These are phyloP conservation scores for Cyclotella sp. DNA, from an alignment of 108 stramenopile genomes.

Conservation along the genomic window DNA sequence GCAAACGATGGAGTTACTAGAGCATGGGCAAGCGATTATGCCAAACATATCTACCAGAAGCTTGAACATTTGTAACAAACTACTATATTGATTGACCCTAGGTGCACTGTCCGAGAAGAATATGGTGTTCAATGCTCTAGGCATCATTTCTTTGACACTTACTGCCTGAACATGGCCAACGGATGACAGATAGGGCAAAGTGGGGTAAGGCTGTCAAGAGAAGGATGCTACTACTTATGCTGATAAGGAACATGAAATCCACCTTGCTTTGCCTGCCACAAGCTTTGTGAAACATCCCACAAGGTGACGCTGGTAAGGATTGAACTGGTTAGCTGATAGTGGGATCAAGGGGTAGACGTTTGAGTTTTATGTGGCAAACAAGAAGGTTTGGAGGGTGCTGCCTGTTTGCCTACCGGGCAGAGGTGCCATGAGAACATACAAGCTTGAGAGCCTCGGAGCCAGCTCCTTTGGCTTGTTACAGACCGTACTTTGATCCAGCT, in stretches of 20 bases:
- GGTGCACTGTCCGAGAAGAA: slow-evolving; percentile 20
- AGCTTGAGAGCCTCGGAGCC: no score
- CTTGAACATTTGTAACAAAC: slow-evolving; percentile 19
- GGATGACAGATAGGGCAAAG: slow-evolving; percentile 20
- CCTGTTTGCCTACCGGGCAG: no score
- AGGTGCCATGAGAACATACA: no score
- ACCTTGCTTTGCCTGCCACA: slow-evolving; percentile 8
- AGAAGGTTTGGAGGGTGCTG: no score
- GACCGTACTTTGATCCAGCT: no score
- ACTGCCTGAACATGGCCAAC: slow-evolving; percentile 16
- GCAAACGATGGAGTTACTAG: slow-evolving; percentile 3
- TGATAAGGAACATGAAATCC: slow-evolving; percentile 10
- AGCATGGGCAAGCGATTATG: slow-evolving; percentile 16
- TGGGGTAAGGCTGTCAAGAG: slow-evolving; percentile 1
- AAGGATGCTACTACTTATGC: slow-evolving; percentile 11
- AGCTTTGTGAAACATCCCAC: background rate
- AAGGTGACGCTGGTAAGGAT: no score
- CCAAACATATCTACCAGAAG: slow-evolving; percentile 17
- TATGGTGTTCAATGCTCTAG: slow-evolving; percentile 25
- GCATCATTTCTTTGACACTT: slow-evolving; percentile 11
- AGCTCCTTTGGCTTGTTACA: no score
- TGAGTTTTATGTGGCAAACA: no score
- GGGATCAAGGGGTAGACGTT: no score
- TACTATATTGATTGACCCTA: slow-evolving; percentile 17
- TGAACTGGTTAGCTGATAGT: no score